A percentile compares a stretch with the other conserved stretches of the same genome.
Evolutionary conservation across 495 filamentous ascomycete species (phyloP).

Genomic region (Aspergillus olivimuriae): DNA sequence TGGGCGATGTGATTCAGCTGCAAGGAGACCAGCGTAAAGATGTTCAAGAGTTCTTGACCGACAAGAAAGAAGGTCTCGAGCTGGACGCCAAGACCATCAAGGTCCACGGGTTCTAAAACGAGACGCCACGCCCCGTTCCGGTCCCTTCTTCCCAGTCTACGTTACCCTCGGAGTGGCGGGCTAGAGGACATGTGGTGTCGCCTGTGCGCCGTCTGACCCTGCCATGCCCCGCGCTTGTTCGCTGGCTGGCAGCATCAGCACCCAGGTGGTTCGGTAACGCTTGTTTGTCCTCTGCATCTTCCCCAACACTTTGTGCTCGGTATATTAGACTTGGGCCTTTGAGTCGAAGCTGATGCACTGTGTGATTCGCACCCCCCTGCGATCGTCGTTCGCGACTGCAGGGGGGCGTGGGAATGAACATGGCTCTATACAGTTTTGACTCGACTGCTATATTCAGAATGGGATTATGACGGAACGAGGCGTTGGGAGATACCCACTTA

Average conservation of each 20-base stretch:
- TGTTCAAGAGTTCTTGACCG: slow-evolving; percentile 93
- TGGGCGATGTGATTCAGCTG: slow-evolving; percentile 99
- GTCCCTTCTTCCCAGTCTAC: slow-evolving; percentile 38
- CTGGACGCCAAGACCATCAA: slow-evolving; percentile 97
- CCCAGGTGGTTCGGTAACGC: slow-evolving; percentile 11
- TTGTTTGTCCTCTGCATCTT: slow-evolving; percentile 12
- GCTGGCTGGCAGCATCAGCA: too few relatives aligned
- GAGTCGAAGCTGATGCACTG: slow-evolving; percentile 28
- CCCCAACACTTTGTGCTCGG: slow-evolving; percentile 26
- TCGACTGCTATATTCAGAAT: slow-evolving; percentile 29
- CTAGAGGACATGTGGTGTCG: slow-evolving; percentile 28
- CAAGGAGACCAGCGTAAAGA: slow-evolving; percentile 99
- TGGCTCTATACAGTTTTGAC: slow-evolving; percentile 17
- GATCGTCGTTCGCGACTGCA: too few relatives aligned
- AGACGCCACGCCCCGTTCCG: slow-evolving; percentile 37
- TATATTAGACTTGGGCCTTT: slow-evolving; percentile 31
- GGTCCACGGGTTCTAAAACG: slow-evolving; percentile 57
- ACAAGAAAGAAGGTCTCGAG: slow-evolving; percentile 88
- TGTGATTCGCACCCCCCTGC: slow-evolving; percentile 15
- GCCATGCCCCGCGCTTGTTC: slow-evolving; percentile 12
- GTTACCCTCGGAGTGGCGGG: slow-evolving; percentile 33
- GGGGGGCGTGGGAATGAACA: too few relatives aligned
- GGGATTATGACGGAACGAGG: slow-evolving; percentile 44
- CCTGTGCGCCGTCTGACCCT: slow-evolving; percentile 19
- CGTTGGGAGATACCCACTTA: slow-evolving; percentile 48